Evolutionary conservation across 306 rosid genomes (phyloP).

Genomic region (Casuarina equisetifolia): DNA sequence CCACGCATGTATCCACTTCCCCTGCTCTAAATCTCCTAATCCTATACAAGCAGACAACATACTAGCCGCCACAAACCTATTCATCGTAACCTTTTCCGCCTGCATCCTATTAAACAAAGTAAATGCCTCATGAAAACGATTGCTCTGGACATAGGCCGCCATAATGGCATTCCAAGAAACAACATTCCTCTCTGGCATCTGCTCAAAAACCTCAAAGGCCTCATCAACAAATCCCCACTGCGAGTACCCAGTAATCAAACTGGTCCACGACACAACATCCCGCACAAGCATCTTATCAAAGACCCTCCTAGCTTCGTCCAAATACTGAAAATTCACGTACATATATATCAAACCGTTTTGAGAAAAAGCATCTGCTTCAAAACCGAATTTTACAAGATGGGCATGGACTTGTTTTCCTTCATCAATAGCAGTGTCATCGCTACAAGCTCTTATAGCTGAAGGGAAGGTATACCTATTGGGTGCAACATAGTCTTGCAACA

Average conservation of each 20-base stretch:
- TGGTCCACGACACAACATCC: conserved; percentile 63
- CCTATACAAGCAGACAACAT: conserved; percentile 65
- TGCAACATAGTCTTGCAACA: conserved; percentile 39
- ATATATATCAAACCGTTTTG: conserved; percentile 48
- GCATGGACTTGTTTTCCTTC: conserved; percentile 59
- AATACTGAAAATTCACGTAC: conserved; percentile 40
- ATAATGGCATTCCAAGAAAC: conserved; percentile 73
- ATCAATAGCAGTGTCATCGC: conserved; percentile 16
- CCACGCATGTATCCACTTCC: conserved; percentile 58
- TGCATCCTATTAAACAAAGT: conserved; percentile 51
- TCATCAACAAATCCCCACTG: conserved; percentile 46
- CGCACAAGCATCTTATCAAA: conserved; percentile 42
- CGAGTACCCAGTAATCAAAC: conserved; percentile 51
- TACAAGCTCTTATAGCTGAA: conserved; percentile 44
- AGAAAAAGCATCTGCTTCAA: conserved; percentile 35
- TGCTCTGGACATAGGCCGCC: conserved; percentile 52
- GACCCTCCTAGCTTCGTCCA: conserved; percentile 49
- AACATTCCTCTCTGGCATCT: conserved; percentile 48
- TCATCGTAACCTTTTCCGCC: conserved; percentile 36
- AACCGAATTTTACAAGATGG: conserved; percentile 58
- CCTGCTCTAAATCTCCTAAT: conserved; percentile 62
- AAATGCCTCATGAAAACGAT: conserved; percentile 56
- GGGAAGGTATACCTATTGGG: conserved; percentile 65
- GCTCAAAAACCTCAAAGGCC: conserved; percentile 46
- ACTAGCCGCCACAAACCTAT: conserved; percentile 58